Conservation (phyloP, 1,284 basidiomycete species). For the Puccinia hordei region DNA sequence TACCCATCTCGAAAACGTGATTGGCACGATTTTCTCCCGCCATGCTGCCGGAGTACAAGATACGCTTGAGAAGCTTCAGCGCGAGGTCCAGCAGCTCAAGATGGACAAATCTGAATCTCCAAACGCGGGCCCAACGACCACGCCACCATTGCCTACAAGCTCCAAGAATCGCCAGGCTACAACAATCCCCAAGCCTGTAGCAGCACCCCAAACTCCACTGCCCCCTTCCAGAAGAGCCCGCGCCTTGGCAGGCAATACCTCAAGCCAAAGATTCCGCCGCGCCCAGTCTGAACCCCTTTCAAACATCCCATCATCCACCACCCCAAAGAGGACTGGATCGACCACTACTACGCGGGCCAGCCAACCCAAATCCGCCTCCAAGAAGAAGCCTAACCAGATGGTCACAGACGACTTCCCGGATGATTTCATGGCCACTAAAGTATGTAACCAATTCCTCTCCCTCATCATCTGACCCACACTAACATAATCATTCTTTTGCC, state of each 20-base stretch:
- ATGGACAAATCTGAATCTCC: too few relatives aligned
- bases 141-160: too few relatives aligned
- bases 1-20: too few relatives aligned
- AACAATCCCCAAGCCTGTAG: too few relatives aligned
- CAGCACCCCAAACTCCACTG: neutral
- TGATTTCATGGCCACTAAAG: neutral
- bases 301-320: neutral
- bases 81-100: too few relatives aligned
- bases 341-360: neutral
- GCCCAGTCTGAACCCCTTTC: neutral
- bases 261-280: neutral
- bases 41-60: too few relatives aligned
- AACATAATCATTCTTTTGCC: neutral
- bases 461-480: neutral
- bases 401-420: neutral
- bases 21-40: too few relatives aligned
- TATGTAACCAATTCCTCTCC: neutral
- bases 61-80: too few relatives aligned
- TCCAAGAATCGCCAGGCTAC: too few relatives aligned
- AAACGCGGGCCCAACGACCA: too few relatives aligned
- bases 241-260: neutral
- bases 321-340: neutral
- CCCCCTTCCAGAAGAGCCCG: neutral
- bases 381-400: constrained; percentile 15
- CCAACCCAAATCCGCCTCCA: neutral